Evolutionary conservation across 306 rosid genomes (phyloP).

Genomic region (Cercis canadensis): DNA sequence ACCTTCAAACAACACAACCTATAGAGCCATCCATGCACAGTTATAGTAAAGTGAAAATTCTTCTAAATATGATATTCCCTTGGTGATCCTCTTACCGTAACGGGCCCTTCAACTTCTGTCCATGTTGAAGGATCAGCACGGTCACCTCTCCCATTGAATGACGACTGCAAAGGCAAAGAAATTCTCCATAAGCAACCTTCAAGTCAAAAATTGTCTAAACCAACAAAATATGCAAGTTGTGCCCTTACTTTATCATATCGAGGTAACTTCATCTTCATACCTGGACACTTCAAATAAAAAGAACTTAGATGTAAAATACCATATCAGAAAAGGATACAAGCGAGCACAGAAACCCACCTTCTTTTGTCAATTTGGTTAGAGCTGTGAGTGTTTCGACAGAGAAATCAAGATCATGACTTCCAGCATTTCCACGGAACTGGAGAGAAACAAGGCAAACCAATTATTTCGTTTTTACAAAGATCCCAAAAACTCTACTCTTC

Average conservation of each 20-base stretch:
- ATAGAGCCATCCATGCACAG: slow-evolving; percentile 39
- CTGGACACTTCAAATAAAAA: slow-evolving; percentile 55
- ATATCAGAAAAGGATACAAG: slow-evolving; percentile 16
- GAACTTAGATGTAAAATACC: slow-evolving; percentile 32
- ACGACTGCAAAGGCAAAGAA: slow-evolving; percentile 63
- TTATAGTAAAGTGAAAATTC: background rate
- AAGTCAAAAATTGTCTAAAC: slow-evolving; percentile 17
- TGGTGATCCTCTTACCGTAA: slow-evolving; percentile 57
- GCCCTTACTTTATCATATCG: slow-evolving; percentile 86
- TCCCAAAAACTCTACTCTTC: slow-evolving; percentile 10
- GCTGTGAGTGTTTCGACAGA: slow-evolving; percentile 74
- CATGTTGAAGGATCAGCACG: slow-evolving; percentile 83
- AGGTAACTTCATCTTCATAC: slow-evolving; percentile 84
- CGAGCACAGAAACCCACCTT: slow-evolving; percentile 58
- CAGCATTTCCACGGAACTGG: slow-evolving; percentile 90
- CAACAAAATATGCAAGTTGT: slow-evolving; percentile 9
- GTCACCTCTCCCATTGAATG: slow-evolving; percentile 88
- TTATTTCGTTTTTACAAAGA: slow-evolving; percentile 9
- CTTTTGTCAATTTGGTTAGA: slow-evolving; percentile 66
- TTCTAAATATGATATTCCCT: background rate
- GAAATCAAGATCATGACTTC: slow-evolving; percentile 89
- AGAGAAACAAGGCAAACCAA: slow-evolving; percentile 29
- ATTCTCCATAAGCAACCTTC: slow-evolving; percentile 37
- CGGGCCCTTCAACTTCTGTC: slow-evolving; percentile 92
- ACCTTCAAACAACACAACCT: slow-evolving; percentile 92